Base-by-base conservation (phyloP, 495 filamentous ascomycete genomes). In the Penicillium bovifimosum region DNA sequence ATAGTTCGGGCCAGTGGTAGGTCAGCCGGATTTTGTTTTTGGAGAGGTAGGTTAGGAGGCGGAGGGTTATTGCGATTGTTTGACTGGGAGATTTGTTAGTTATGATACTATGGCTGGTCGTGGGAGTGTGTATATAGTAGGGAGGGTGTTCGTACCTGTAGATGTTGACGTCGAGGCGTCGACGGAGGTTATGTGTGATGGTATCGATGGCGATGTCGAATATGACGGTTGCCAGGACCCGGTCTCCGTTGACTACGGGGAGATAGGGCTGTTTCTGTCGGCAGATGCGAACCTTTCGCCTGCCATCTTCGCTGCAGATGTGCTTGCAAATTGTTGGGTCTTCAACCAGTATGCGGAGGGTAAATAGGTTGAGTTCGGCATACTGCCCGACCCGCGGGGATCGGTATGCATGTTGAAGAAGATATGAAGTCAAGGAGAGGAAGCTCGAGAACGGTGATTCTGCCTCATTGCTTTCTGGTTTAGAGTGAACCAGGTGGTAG, bases 1-100 rank as follows among this genome's bases (percentile, higher is more conserved):
- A 98, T 28, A 97, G 79, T 52, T 97, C 89, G 24, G 91, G 85
- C 95, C 95, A 98, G 73, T 98, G 95, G 66, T 96, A 96, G 14
- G 76, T 66, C 28, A 93, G 75, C 35, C 88, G 80, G 50, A 84
- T 88, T 55, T 88, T 84, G 47, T 85, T 88, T 52, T 84, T 83
- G 38, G 86, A 87, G 13, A 96, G 79, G 70, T 90, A 91, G 17
- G 90, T 88, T 45, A 95, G 75, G 50, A 92, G 73, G 42, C 91
- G 86, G 43, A 91, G 78, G 52, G 91, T 78, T 50, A 95, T 84
- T 50, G 86, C 87, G n/a, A 95, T 78, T 14, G 69, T 61, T 43
- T 78, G 71, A 55, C 73, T 73, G 58, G 47, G 32, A 14, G 14
- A n/a, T 9, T 27, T 26, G 24, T 43, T 28, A 45, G 54, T 47